Percentiles rank a stretch among this genome's conserved stretches.
Conservation (phyloP, 805 yeast genomes). For the Ogataea parapolymorpha region DNA sequence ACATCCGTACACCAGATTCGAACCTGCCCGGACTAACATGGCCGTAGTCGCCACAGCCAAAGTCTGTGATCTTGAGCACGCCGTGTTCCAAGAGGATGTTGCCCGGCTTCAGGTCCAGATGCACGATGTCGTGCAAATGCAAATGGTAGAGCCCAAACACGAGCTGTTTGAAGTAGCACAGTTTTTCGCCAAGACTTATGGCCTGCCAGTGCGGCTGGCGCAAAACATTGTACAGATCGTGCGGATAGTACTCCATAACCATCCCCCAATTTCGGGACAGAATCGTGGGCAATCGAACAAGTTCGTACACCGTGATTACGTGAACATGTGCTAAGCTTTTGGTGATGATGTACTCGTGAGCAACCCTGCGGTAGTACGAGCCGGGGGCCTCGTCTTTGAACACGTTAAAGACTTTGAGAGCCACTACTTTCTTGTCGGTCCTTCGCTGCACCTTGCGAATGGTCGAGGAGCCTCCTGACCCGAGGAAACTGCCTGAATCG, state of each 20-base stretch:
- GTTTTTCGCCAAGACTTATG: slow-evolving; percentile 47
- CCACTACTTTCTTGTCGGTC: slow-evolving; percentile 44
- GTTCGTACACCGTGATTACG: slow-evolving; percentile 51
- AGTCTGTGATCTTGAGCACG: slow-evolving; percentile 66
- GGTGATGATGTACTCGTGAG: slow-evolving; percentile 62
- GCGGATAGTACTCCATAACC: slow-evolving; percentile 59
- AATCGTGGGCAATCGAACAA: slow-evolving; percentile 56
- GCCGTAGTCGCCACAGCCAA: slow-evolving; percentile 70
- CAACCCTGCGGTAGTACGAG: slow-evolving; percentile 61
- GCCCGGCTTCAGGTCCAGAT: slow-evolving; percentile 74
- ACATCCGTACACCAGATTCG: slow-evolving; percentile 34
- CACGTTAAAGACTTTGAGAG: slow-evolving; percentile 62
- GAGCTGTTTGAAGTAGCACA: slow-evolving; percentile 68
- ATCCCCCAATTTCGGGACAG: slow-evolving; percentile 75
- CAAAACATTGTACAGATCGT: slow-evolving; percentile 59
- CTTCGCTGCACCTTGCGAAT: slow-evolving; percentile 47
- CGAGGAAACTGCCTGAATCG: slow-evolving; percentile 39
- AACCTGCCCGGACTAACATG: slow-evolving; percentile 52
- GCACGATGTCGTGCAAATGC: slow-evolving; percentile 66
- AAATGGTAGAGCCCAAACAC: slow-evolving; percentile 57
- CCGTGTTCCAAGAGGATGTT: slow-evolving; percentile 63
- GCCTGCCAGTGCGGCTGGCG: slow-evolving; percentile 57
- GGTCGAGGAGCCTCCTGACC: slow-evolving; percentile 70
- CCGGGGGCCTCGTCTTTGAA: slow-evolving; percentile 57
- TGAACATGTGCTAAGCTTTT: slow-evolving; percentile 54